Conservation (phyloP, 305 asterid species). For the Ilex paraguariensis region DNA sequence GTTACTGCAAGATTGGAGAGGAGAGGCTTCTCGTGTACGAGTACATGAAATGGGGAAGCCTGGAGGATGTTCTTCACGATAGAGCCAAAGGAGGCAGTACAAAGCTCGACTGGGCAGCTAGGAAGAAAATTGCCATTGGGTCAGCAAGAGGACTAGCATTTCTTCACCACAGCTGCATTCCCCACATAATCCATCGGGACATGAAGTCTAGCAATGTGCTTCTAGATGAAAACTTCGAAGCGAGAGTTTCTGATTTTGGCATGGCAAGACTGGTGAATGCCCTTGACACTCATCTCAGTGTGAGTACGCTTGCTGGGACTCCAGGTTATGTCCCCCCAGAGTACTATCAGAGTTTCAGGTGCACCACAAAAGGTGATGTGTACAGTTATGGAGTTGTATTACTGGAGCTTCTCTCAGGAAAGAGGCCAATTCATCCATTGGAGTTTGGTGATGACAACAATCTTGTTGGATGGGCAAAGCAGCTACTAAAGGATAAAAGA, state of each 20-base stretch:
- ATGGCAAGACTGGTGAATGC: conserved; percentile 89
- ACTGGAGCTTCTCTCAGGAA: conserved; percentile 83
- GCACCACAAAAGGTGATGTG: conserved; percentile 91
- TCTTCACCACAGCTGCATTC: conserved; percentile 93
- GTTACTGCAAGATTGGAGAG: conserved; percentile 81
- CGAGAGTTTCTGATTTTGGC: conserved; percentile 90
- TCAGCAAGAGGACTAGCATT: conserved; percentile 89
- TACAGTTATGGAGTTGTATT: conserved; percentile 83
- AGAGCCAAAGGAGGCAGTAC: conserved; percentile 20
- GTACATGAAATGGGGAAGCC: conserved; percentile 91
- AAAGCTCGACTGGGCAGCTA: conserved; percentile 59
- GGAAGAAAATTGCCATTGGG: conserved; percentile 75
- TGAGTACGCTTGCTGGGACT: conserved; percentile 87
- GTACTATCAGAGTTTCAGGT: conserved; percentile 84
- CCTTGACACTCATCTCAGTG: conserved; percentile 79
- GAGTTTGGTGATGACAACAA: conserved; percentile 86
- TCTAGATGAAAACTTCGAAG: conserved; percentile 65
- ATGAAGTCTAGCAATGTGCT: conserved; percentile 97
- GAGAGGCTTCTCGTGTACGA: conserved; percentile 88
- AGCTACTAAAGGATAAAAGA: conserved; percentile 48
- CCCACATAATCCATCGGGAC: conserved; percentile 88
- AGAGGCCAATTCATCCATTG: conserved; percentile 61
- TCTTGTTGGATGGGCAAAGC: conserved; percentile 92
- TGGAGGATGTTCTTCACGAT: conserved; percentile 72
- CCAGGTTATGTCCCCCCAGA: conserved; percentile 93